Evolutionary conservation across 768 basidiomycete species (phyloP).

Genomic region (Arthromyces matolae): DNA sequence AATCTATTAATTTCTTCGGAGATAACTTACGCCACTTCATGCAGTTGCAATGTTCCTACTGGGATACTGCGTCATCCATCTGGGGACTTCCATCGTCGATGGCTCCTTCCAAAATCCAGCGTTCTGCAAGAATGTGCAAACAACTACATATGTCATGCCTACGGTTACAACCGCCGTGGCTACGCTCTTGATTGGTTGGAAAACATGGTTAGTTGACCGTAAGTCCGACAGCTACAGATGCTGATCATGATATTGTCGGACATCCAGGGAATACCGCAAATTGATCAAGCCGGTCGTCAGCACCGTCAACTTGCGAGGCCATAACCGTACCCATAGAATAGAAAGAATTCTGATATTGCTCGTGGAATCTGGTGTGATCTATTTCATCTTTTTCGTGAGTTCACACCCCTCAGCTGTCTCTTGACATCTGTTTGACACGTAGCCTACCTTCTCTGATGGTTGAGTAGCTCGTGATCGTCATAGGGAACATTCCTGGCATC

Average conservation of each 20-base stretch:
- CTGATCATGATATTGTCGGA: not conserved
- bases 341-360: conserved; percentile 6
- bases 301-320: not conserved
- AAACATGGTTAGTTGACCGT: conserved; percentile 1
- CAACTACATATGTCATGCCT: conserved; percentile 2
- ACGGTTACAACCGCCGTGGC: conserved; percentile 6
- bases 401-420: too few relatives aligned
- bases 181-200: conserved; percentile 5
- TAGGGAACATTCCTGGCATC: conserved; percentile 5
- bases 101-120: conserved; percentile 8
- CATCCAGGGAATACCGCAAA: not conserved
- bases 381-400: conserved; percentile 11
- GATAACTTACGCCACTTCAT: not conserved
- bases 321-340: not conserved
- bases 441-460: too few relatives aligned
- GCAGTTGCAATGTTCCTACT: conserved; percentile 5
- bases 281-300: not conserved
- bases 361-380: conserved; percentile 7
- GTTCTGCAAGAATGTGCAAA: conserved; percentile 10
- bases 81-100: conserved; percentile 7
- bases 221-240: not conserved
- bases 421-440: not conserved
- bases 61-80: conserved; percentile 4
- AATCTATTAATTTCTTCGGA: too few relatives aligned
- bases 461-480: conserved; percentile 3